Percentiles rank a stretch among this genome's conserved stretches.
These are phyloP conservation scores for Chlamydomonas sp. DNA, from an alignment of 139 green algal genomes.

Conservation along the genomic window DNA sequence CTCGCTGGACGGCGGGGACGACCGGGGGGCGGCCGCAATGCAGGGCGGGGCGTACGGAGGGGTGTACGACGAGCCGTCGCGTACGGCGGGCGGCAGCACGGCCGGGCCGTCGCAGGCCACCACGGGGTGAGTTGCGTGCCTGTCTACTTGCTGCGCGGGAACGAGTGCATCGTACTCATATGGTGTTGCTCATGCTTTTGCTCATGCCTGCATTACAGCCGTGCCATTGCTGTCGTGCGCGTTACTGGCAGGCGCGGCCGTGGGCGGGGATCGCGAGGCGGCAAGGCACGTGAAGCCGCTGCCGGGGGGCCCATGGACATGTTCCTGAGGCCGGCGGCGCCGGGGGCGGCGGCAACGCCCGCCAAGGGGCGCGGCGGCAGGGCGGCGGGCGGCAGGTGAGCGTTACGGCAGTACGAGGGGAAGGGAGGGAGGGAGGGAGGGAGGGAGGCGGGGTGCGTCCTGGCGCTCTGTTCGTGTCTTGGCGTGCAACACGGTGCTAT, in stretches of 20 bases:
- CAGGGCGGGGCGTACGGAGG: not conserved
- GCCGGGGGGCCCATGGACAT: constrained; percentile 1
- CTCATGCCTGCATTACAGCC: too few relatives aligned
- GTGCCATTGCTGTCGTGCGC: not conserved
- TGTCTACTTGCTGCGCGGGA: too few relatives aligned
- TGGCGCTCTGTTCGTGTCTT: too few relatives aligned
- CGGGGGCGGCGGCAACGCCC: not conserved
- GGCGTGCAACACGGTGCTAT: too few relatives aligned
- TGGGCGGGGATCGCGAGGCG: constrained; percentile 1
- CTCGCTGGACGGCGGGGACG: too few relatives aligned
- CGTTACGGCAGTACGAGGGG: too few relatives aligned
- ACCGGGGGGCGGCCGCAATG: not conserved
- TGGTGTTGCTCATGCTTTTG: too few relatives aligned
- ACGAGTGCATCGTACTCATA: too few relatives aligned
- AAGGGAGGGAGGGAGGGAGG: too few relatives aligned
- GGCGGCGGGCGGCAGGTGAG: not conserved
- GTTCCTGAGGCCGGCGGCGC: not conserved
- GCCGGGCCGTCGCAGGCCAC: constrained; percentile 10
- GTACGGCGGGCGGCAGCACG: not conserved
- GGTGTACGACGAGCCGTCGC: not conserved
- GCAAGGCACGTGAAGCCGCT: not conserved
- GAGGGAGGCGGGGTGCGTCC: too few relatives aligned
- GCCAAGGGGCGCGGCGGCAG: not conserved
- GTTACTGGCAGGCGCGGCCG: not conserved
- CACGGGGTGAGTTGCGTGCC: too few relatives aligned